Evolutionary conservation across 352 stramenopile species (phyloP).

Genomic region (Phytophthora fragariae): DNA sequence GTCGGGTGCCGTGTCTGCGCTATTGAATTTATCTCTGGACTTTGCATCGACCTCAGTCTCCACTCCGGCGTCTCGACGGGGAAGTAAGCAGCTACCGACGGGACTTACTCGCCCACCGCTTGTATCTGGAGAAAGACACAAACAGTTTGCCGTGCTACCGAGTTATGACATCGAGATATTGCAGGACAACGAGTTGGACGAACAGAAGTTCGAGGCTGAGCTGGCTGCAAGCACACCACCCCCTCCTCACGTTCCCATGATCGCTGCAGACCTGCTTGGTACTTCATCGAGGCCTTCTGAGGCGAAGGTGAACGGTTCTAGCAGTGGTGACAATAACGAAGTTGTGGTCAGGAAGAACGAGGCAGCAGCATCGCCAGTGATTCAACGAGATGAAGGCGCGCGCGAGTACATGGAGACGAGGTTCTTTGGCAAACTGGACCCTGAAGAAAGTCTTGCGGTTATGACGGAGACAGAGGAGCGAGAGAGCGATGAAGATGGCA

Average conservation of each 20-base stretch:
- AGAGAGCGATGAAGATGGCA: conserved; percentile 15
- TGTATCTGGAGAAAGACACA: conserved; percentile 56
- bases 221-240: conserved; percentile 61
- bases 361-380: neutral
- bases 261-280: conserved; percentile 45
- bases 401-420: conserved; percentile 22
- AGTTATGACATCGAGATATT: conserved; percentile 37
- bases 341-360: conserved; percentile 1
- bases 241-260: conserved; percentile 53
- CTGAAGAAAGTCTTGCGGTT: conserved; percentile 38
- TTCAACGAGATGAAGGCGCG: conserved; percentile 8
- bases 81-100: conserved; percentile 19
- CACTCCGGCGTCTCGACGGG: conserved; percentile 8
- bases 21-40: conserved; percentile 62
- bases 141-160: conserved; percentile 50
- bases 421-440: conserved; percentile 39
- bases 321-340: conserved; percentile 12
- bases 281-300: conserved; percentile 3
- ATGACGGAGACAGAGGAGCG: conserved; percentile 32
- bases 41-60: neutral
- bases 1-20: conserved; percentile 64
- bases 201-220: conserved; percentile 63
- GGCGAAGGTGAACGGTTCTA: conserved; percentile 1
- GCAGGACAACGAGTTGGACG: conserved; percentile 16
- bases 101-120: conserved; percentile 49